Base-by-base conservation (phyloP, 495 filamentous ascomycete genomes). In the Penicillium argentinense region DNA sequence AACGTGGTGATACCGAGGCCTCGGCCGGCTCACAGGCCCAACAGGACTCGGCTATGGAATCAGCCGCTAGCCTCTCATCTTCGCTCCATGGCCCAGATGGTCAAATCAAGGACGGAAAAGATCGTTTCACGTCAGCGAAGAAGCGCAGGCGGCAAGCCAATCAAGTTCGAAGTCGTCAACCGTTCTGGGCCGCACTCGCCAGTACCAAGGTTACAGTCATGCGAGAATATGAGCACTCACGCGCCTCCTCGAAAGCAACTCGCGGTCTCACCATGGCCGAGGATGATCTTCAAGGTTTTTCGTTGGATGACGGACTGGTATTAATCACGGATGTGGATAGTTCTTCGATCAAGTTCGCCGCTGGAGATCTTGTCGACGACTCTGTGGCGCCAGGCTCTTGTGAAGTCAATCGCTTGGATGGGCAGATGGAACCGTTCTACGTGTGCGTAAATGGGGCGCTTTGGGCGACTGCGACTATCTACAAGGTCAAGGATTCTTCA, bases 191-290 rank as follows among this genome's bases (percentile, higher is more conserved):
- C 42, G 91, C 91, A 9, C 80, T 96, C 48, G 91, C 91, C 21
- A 93, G 88, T 64, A 95, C 88, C 43, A 97, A 95, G 68, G 90
- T 96, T 55, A 91, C 91, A 33, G 85, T 95, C 59, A 82, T 91
- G 59, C 91, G 93, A 60, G 91, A 95, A 72, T 91, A 90, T 62
- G 90, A 95, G 60, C 81, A 91, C 67, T 88, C 86, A 43, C 85
- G 89, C 63, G 82, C 85, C 26, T 75, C 87, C 34, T 83, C 83
- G 74, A 96, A 74, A 84, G 87, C 49, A 72, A 77, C 41, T 78
- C 87, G 63, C 47, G 68, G 69, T 37, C 51, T 71, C 78, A 85
- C 57, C 77, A 88, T 66, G 86, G 89, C 83, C 42, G 88, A 92
- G 59, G 83, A 86, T 58, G 87, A 91, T 60, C 78, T 92, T 38